phyloP scores from a whole-genome alignment of 768 basidiomycete genomes.

The Phallus indusiatus region DNA sequence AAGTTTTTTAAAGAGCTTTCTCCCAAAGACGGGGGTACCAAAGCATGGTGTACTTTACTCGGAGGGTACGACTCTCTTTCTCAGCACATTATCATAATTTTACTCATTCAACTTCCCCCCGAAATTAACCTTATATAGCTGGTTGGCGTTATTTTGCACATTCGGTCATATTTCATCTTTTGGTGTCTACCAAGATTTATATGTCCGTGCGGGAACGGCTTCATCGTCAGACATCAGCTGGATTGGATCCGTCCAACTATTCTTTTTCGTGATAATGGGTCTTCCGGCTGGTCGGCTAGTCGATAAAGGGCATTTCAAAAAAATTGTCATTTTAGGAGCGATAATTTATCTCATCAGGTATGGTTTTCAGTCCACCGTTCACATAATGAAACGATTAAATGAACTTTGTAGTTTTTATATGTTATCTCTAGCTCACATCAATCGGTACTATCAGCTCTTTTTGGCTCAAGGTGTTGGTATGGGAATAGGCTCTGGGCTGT shows the following conservation, averaged over 20 bases:
- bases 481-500: background rate
- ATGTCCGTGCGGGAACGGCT: background rate
- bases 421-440: conserved; percentile 35
- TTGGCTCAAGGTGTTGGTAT: background rate
- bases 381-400: background rate
- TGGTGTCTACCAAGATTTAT: background rate
- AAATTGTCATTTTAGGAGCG: background rate
- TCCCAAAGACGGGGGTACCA: background rate
- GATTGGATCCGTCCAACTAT: background rate
- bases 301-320: background rate
- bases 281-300: background rate
- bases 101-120: no score
- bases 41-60: background rate
- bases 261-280: background rate
- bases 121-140: background rate
- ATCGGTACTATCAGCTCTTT: background rate
- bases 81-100: no score
- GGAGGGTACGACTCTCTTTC: background rate
- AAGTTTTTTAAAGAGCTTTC: background rate
- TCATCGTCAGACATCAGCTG: background rate
- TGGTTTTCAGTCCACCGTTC: background rate
- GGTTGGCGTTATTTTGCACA: background rate
- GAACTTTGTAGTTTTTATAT: conserved; percentile 34
- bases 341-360: background rate
- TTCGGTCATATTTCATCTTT: background rate